These are phyloP conservation scores for Globisporangium emineosum DNA, from an alignment of 352 stramenopile genomes.

Conservation along the genomic window DNA sequence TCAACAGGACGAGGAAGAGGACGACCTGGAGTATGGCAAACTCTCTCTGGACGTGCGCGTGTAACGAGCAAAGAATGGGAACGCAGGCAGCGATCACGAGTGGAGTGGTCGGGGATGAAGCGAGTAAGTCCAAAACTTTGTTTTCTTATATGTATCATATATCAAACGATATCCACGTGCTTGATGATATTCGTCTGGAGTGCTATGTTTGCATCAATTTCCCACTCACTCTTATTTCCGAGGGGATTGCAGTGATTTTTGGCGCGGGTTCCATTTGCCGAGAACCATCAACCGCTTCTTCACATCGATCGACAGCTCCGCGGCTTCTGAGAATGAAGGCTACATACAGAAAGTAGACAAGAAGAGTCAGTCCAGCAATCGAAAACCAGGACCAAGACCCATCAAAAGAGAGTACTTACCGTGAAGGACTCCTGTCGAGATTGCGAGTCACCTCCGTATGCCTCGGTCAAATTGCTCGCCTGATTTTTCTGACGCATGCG, in stretches of 20 bases:
- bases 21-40: conserved; percentile 12
- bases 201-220: neutral
- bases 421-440: conserved; percentile 3
- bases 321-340: conserved; percentile 36
- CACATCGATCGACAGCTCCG: conserved; percentile 48
- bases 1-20: conserved; percentile 16
- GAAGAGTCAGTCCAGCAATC: neutral
- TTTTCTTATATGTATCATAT: conserved; percentile 8
- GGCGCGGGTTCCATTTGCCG: conserved; percentile 33
- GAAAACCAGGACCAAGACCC: neutral
- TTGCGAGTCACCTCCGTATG: neutral
- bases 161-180: conserved; percentile 1
- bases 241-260: conserved; percentile 10
- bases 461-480: neutral
- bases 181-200: neutral
- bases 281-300: conserved; percentile 58
- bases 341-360: neutral
- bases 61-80: neutral
- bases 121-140: neutral
- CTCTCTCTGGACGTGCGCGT: conserved; percentile 6
- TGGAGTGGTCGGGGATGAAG: neutral
- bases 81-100: neutral
- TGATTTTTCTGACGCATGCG: conserved; percentile 32
- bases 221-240: neutral
- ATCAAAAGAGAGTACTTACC: neutral